A percentile compares a stretch with the other conserved stretches of the same genome.
phyloP scores from a whole-genome alignment of 78 protist species.

The Dictyostelium brefeldianum region DNA sequence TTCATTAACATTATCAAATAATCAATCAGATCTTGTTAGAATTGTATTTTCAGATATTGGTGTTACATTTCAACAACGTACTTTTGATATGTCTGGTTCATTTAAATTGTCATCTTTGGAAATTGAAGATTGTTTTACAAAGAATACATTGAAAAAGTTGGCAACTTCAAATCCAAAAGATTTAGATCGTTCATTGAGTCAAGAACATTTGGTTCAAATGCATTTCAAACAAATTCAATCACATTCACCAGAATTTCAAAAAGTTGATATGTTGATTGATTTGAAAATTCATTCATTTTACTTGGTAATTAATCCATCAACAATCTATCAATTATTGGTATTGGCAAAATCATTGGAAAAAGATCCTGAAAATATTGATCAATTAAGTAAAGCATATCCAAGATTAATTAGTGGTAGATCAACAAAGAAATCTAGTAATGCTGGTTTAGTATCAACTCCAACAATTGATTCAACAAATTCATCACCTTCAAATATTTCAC shows the following conservation, averaged over 20 bases:
- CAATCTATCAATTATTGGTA: constrained; percentile 49
- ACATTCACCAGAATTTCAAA: constrained; percentile 65
- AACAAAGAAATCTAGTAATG: neutral
- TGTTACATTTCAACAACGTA: constrained; percentile 36
- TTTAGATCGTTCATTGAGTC: neutral
- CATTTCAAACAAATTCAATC: constrained; percentile 46
- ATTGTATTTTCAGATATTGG: neutral
- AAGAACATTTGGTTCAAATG: constrained; percentile 18
- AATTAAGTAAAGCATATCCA: constrained; percentile 7
- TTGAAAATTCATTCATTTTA: constrained; percentile 39
- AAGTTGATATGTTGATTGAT: constrained; percentile 30
- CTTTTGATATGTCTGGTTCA: constrained; percentile 50
- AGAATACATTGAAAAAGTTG: constrained; percentile 45
- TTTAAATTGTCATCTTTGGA: constrained; percentile 24
- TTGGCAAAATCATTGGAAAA: constrained; percentile 33
- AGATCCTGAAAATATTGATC: constrained; percentile 3
- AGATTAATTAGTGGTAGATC: neutral
- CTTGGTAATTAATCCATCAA: constrained; percentile 69
- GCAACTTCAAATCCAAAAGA: constrained; percentile 71
- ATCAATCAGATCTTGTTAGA: constrained; percentile 40
- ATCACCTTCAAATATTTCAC: neutral
- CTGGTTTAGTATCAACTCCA: neutral
- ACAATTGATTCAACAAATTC: neutral
- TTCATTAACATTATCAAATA: constrained; percentile 14
- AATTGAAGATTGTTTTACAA: constrained; percentile 54